Conservation (phyloP, 2,329 filamentous ascomycete genomes). For the Sporothrix phasma region DNA sequence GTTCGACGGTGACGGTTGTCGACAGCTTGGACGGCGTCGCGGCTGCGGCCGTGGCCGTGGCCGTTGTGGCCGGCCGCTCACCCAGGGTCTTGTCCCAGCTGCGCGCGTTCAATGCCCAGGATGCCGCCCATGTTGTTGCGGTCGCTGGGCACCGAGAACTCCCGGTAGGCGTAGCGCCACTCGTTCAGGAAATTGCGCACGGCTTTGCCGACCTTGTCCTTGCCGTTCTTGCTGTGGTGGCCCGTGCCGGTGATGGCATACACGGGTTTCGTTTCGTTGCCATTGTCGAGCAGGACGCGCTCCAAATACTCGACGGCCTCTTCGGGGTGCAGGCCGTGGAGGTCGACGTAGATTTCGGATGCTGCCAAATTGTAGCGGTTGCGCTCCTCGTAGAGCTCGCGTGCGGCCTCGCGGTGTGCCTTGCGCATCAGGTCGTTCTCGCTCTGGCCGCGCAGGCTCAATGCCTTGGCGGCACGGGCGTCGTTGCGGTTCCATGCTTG, state of each 20-base stretch:
- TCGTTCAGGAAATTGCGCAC: slow-evolving; percentile 86
- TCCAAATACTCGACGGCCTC: slow-evolving; percentile 93
- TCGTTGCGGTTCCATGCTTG: slow-evolving; percentile 99
- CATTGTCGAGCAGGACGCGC: slow-evolving; percentile 75
- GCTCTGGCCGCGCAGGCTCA: slow-evolving; percentile 86
- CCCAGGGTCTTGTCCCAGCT: slow-evolving; percentile 55
- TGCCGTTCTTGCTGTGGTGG: slow-evolving; percentile 96
- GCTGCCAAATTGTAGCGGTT: slow-evolving; percentile 53
- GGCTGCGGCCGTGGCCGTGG: slow-evolving; percentile 24
- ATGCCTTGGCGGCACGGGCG: slow-evolving; percentile 85
- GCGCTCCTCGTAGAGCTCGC: slow-evolving; percentile 84
- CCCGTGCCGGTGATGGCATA: slow-evolving; percentile 97
- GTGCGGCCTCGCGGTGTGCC: slow-evolving; percentile 87
- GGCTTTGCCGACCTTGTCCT: slow-evolving; percentile 95
- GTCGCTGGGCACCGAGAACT: slow-evolving; percentile 95
- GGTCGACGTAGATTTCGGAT: slow-evolving; percentile 79
- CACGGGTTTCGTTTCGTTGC: slow-evolving; percentile 60
- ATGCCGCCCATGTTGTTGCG: slow-evolving; percentile 72
- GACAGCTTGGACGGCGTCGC: not conserved
- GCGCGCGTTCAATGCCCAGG: slow-evolving; percentile 54
- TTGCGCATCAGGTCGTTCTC: slow-evolving; percentile 97
- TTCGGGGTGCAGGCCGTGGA: slow-evolving; percentile 97
- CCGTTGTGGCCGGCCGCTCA: slow-evolving; percentile 21
- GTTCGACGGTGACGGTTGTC: slow-evolving; percentile 31
- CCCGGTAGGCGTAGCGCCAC: slow-evolving; percentile 89